A percentile compares a stretch with the other conserved stretches of the same genome.
These are phyloP conservation scores for Termitomyces sp. DNA, from an alignment of 768 basidiomycete genomes.

Conservation along the genomic window DNA sequence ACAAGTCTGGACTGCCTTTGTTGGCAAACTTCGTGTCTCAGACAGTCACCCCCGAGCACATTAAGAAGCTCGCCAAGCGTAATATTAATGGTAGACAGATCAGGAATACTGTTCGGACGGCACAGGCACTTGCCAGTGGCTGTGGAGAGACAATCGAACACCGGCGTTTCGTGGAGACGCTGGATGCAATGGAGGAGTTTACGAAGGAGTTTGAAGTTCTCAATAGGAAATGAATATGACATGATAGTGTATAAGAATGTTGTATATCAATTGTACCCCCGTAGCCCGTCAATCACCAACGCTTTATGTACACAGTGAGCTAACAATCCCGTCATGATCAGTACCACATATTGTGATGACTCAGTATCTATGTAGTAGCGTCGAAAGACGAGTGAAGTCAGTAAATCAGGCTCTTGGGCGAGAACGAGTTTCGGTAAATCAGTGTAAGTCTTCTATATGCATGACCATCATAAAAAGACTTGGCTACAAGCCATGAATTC, in stretches of 20 bases:
- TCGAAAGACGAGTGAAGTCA: no score
- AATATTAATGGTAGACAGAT: conserved; percentile 62
- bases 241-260: not conserved
- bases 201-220: conserved; percentile 34
- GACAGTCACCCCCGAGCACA: conserved; percentile 33
- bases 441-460: no score
- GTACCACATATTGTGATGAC: no score
- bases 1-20: conserved; percentile 63
- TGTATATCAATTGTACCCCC: not conserved
- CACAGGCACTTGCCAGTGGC: conserved; percentile 51
- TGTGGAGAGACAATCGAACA: conserved; percentile 40
- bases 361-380: no score
- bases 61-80: conserved; percentile 39
- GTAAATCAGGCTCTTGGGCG: no score
- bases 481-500: no score
- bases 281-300: not conserved
- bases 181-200: conserved; percentile 62
- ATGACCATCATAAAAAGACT: no score
- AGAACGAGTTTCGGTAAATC: no score
- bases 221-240: not conserved
- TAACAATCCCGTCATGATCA: no score
- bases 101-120: conserved; percentile 64
- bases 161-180: conserved; percentile 47
- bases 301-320: not conserved
- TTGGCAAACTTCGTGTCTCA: conserved; percentile 35